Evolutionary conservation across 768 basidiomycete species (phyloP).

Genomic region (Kwoniella europaea): DNA sequence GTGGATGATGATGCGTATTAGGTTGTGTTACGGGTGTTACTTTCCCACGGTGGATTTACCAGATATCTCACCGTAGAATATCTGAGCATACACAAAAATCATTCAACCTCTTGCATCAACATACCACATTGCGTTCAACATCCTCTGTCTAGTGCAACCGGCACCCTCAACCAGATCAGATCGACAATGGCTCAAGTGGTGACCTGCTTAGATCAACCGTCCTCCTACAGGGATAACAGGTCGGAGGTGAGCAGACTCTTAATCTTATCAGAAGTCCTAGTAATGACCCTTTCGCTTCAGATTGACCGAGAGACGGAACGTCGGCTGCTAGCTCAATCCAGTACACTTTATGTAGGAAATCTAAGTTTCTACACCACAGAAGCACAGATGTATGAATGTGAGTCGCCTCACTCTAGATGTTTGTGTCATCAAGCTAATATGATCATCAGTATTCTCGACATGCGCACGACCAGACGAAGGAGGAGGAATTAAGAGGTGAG

Average conservation of each 20-base stretch:
- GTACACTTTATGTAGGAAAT: conserved; percentile 83
- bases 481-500: conserved; percentile 56
- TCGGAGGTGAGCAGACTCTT: conserved; percentile 62
- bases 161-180: background rate
- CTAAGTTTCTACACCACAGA: conserved; percentile 54
- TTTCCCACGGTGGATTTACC: conserved; percentile 27
- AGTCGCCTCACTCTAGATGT: conserved; percentile 15
- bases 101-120: background rate
- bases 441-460: conserved; percentile 51
- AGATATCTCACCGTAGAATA: too few relatives aligned
- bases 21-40: background rate
- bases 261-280: conserved; percentile 4
- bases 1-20: background rate
- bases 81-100: background rate
- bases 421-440: background rate
- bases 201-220: conserved; percentile 83
- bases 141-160: too few relatives aligned
- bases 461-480: conserved; percentile 52
- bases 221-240: conserved; percentile 96
- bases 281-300: conserved; percentile 27
- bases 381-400: conserved; percentile 57
- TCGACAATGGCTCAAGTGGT: conserved; percentile 75
- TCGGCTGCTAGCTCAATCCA: conserved; percentile 78
- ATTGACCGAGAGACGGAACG: conserved; percentile 75
- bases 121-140: background rate